These are phyloP conservation scores for Conringia planisiliqua DNA, from an alignment of 345 rosid genomes.

Conservation along the genomic window DNA sequence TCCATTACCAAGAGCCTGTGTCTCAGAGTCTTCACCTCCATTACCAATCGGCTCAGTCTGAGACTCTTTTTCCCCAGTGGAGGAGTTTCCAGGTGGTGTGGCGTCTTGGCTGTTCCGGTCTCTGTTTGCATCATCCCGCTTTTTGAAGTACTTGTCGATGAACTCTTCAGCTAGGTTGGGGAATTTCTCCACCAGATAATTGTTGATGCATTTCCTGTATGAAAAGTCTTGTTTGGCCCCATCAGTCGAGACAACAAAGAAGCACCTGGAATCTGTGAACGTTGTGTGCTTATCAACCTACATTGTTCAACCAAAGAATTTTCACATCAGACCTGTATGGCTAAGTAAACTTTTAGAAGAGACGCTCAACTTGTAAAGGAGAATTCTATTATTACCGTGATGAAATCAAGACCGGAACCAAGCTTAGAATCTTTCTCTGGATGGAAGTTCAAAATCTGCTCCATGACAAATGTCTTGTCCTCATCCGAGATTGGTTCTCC, in stretches of 20 bases:
- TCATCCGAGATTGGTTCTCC: conserved; percentile 69
- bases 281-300: conserved; percentile 68
- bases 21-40: not conserved
- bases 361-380: not conserved
- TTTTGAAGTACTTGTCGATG: conserved; percentile 54
- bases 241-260: conserved; percentile 65
- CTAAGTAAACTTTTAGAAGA: not conserved
- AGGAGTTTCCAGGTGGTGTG: conserved; percentile 16
- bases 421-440: conserved; percentile 68
- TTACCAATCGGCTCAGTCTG: not conserved
- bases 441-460: conserved; percentile 67
- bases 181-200: conserved; percentile 53
- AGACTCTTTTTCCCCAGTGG: not conserved
- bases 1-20: not conserved
- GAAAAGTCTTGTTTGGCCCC: conserved; percentile 76
- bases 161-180: conserved; percentile 64
- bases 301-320: not conserved
- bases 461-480: conserved; percentile 59
- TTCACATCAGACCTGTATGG: conserved; percentile 1
- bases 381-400: conserved; percentile 51
- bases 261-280: conserved; percentile 64
- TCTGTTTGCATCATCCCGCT: conserved; percentile 36
- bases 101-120: conserved; percentile 36
- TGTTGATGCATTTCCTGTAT: conserved; percentile 66
- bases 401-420: conserved; percentile 72